Conservation (phyloP, 495 filamentous ascomycete genomes). For the Friedmanniomyces endolithicus region DNA sequence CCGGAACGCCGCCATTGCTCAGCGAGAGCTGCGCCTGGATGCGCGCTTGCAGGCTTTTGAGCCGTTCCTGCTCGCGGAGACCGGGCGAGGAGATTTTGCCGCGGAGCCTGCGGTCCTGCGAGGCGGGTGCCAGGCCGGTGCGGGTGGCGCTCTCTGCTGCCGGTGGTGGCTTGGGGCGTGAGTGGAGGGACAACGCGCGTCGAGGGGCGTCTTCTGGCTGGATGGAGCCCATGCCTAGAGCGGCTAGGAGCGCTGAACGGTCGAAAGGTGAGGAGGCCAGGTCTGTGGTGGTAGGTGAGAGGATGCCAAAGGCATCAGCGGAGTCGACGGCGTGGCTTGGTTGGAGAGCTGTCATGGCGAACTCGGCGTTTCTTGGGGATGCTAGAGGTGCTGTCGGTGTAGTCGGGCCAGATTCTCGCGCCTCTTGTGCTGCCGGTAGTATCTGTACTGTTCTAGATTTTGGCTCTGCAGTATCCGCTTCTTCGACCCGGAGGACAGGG, state of each 20-base stretch:
- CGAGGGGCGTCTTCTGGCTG: conserved; percentile 6
- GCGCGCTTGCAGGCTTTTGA: conserved; percentile 28
- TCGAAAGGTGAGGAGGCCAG: conserved; percentile 23
- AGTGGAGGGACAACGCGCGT: conserved; percentile 2
- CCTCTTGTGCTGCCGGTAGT: neutral
- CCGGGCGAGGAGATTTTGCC: conserved; percentile 29
- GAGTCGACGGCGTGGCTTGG: conserved; percentile 15
- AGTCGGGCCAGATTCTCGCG: neutral
- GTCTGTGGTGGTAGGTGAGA: conserved; percentile 24
- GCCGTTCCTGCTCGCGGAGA: conserved; percentile 25
- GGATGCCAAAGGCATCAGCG: conserved; percentile 22
- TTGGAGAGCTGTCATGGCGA: conserved; percentile 26
- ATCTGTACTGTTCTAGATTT: neutral
- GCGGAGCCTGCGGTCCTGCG: conserved; percentile 13
- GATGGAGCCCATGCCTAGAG: conserved; percentile 19
- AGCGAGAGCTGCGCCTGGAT: conserved; percentile 26
- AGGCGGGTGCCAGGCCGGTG: conserved; percentile 1
- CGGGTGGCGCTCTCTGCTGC: neutral
- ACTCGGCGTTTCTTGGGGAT: conserved; percentile 22
- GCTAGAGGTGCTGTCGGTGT: conserved; percentile 12
- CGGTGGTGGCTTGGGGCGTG: neutral
- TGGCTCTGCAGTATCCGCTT: conserved; percentile 1
- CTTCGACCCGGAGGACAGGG: conserved; percentile 11
- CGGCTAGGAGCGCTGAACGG: conserved; percentile 14
- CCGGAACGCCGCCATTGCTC: conserved; percentile 2